phyloP scores from a whole-genome alignment of 345 rosid species.

The Balakata baccata region DNA sequence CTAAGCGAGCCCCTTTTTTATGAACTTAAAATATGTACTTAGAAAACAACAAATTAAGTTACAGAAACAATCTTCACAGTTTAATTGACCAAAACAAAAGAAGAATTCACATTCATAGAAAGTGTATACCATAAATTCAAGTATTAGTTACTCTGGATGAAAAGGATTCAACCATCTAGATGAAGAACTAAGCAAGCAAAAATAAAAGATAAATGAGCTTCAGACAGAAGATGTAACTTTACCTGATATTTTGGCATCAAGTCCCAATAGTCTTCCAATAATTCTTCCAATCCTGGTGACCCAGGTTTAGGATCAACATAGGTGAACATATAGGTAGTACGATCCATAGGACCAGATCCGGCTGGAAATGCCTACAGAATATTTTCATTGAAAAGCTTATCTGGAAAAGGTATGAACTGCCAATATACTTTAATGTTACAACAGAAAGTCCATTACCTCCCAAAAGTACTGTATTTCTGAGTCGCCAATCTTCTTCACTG shows the following conservation, averaged over 20 bases:
- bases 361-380: conserved; percentile 91
- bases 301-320: conserved; percentile 75
- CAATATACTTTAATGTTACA: not conserved
- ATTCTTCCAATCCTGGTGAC: conserved; percentile 74
- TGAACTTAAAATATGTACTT: not conserved
- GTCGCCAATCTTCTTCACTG: conserved; percentile 56
- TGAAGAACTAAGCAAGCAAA: conserved; percentile 8
- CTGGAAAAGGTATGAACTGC: not conserved
- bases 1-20: not conserved
- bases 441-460: conserved; percentile 58
- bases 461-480: conserved; percentile 80
- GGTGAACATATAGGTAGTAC: conserved; percentile 97
- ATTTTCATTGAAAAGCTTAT: conserved; percentile 17
- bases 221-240: conserved; percentile 10
- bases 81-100: not conserved
- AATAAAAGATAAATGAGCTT: not conserved
- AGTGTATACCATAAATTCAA: not conserved
- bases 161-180: conserved; percentile 6
- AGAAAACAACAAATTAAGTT: not conserved
- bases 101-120: not conserved
- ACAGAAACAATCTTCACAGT: not conserved
- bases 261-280: conserved; percentile 85
- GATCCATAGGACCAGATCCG: conserved; percentile 85
- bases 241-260: conserved; percentile 95
- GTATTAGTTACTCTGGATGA: not conserved